Evolutionary conservation across 805 yeast species (phyloP), one percentile per base, ranked within the genome.

Genomic region (Ogataea sp.): DNA sequence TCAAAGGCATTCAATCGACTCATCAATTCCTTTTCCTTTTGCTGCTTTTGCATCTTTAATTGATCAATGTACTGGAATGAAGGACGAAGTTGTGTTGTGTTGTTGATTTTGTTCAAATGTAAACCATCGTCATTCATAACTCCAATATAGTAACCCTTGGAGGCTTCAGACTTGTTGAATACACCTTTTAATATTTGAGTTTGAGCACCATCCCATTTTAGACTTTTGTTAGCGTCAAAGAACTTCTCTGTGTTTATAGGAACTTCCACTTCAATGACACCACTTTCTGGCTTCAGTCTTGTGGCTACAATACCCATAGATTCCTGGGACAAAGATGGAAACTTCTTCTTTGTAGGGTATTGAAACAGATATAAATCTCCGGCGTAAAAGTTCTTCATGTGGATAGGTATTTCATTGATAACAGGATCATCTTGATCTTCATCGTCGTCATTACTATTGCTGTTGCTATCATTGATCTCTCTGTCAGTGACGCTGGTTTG

Each of bases 71-170:
- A 85, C 46, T 71, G 73, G 62, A 93, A 86, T 49, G 74, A 73
- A 2, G 97, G 93, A 48, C 96, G 71, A 43, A 93, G 58, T 58
- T 90, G 97, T 0, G 82, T 75, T 0, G 83, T 75, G 17, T 77
- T 69, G 27, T 75, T 72, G 2, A 89, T 67, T 1, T 90, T 84
- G 1, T 75, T 59, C 43, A 90, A 57, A 37, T 83, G 76, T 7
- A 87, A 51, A 49, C 71, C 77, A 15, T 71, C 73, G 24, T 72
- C 62, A 15, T 45, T 39, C 30, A 61, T 41, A 9, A 48, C 34
- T 3, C 66, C 75, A 10, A 66, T 66, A 45, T 68, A 72, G 47
- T 72, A 74, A 0, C 82, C 83, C 26, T 68, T 70, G 26, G 73
- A 65, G 7, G 26, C 7, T 23, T 23, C 26, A 8, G 7, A 7